Evolutionary conservation across 2,329 filamentous ascomycete genomes (phyloP).

Genomic region (Ophiostoma triangulosporum): DNA sequence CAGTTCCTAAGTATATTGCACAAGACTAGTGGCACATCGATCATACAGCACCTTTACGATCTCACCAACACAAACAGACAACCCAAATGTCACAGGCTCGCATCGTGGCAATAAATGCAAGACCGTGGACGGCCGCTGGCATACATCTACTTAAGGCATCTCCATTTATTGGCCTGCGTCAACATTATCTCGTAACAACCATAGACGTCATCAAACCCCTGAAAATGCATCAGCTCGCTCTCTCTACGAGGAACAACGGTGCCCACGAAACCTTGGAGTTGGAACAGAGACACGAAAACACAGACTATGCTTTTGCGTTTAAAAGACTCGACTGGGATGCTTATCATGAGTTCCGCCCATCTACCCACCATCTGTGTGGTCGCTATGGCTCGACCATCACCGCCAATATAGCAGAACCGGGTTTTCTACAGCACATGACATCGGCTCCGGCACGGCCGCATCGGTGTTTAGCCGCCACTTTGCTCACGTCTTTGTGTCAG

Average conservation of each 20-base stretch:
- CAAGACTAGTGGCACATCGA: too few species aligned
- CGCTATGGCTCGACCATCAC: constrained; percentile 13
- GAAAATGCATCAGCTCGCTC: not conserved
- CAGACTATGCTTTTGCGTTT: constrained; percentile 15
- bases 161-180: too few species aligned
- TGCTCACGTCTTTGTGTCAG: not conserved
- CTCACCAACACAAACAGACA: too few species aligned
- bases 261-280: not conserved
- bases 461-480: not conserved
- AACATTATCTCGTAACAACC: too few species aligned
- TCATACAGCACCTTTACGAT: too few species aligned
- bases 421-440: not conserved
- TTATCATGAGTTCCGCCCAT: constrained; percentile 14
- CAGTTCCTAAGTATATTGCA: too few species aligned
- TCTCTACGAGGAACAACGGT: too few species aligned
- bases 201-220: too few species aligned
- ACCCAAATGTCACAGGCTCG: too few species aligned
- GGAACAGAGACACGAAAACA: constrained; percentile 1
- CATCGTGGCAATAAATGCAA: too few species aligned
- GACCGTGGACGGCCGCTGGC: too few species aligned
- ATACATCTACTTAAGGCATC: too few species aligned
- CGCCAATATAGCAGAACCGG: constrained; percentile 1
- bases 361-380: constrained; percentile 13
- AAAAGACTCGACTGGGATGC: constrained; percentile 15
- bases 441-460: not conserved